Evolutionary conservation across 495 filamentous ascomycete genomes (phyloP).

Genomic region (Aspergillus panamensis): DNA sequence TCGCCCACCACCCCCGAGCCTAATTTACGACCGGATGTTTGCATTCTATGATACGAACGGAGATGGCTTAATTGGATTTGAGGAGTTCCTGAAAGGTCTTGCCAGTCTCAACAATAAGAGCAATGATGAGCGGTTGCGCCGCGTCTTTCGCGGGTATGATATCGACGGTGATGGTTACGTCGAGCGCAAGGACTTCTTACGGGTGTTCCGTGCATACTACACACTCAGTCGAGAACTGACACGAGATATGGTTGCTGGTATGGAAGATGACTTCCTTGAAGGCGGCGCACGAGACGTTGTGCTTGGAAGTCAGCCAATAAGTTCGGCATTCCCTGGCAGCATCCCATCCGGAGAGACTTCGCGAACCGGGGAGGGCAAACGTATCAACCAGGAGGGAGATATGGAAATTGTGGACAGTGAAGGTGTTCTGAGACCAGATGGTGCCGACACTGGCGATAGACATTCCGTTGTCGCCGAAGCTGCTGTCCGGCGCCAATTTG

Average conservation of each 20-base stretch:
- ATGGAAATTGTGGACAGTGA: constrained; percentile 55
- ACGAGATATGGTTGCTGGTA: constrained; percentile 72
- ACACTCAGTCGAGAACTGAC: constrained; percentile 81
- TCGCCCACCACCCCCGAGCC: constrained; percentile 72
- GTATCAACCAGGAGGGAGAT: constrained; percentile 54
- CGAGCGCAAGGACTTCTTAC: constrained; percentile 82
- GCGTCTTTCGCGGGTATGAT: constrained; percentile 87
- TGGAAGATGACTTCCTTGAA: constrained; percentile 76
- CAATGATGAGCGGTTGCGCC: constrained; percentile 59
- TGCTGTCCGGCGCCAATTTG: constrained; percentile 43
- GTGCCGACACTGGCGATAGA: constrained; percentile 47
- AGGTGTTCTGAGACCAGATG: constrained; percentile 45
- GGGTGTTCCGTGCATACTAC: constrained; percentile 89
- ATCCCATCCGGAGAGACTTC: constrained; percentile 58
- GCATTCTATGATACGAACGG: constrained; percentile 89
- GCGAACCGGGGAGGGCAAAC: constrained; percentile 62
- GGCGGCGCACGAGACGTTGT: constrained; percentile 72
- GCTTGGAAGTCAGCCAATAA: constrained; percentile 72
- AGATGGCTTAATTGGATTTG: constrained; percentile 88
- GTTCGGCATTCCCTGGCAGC: constrained; percentile 63
- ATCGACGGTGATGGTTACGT: constrained; percentile 87
- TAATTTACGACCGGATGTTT: constrained; percentile 95
- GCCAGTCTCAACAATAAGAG: constrained; percentile 72
- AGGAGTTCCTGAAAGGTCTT: constrained; percentile 84
- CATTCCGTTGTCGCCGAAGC: constrained; percentile 47